Percentiles rank a stretch among this genome's conserved stretches.
Evolutionary conservation across 192 early-diverging fungal genomes (phyloP).

Genomic region (Funneliformis mosseae): DNA sequence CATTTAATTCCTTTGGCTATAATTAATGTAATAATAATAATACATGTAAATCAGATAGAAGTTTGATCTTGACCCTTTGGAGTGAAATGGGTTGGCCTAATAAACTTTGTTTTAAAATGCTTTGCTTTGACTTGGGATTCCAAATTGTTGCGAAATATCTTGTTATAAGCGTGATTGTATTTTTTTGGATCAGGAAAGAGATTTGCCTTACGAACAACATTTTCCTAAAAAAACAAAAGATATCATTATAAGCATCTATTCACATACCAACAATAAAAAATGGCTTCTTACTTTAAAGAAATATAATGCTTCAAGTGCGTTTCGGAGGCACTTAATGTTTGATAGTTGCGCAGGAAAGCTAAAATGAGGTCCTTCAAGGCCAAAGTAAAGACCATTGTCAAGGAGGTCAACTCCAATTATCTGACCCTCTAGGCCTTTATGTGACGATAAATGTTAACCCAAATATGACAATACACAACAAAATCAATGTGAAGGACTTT

Average conservation of each 20-base stretch:
- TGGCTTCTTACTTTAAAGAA: not conserved
- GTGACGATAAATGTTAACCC: not conserved
- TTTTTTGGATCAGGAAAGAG: no score
- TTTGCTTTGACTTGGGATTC: not conserved
- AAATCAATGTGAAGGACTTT: not conserved
- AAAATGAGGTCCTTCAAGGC: not conserved
- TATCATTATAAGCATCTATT: no score
- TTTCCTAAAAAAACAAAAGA: no score
- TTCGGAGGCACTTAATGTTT: not conserved
- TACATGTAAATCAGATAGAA: no score
- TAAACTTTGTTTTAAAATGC: constrained; percentile 18
- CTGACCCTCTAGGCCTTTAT: not conserved
- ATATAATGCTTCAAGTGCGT: not conserved
- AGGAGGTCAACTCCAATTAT: constrained; percentile 5
- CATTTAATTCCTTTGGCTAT: no score
- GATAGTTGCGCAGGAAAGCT: not conserved
- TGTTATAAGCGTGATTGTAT: no score
- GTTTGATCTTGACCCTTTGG: not conserved
- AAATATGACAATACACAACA: not conserved
- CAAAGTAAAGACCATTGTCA: constrained; percentile 12
- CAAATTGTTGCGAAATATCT: no score
- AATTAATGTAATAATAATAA: no score
- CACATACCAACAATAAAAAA: not conserved
- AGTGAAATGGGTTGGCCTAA: constrained; percentile 18
- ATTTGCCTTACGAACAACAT: no score